These are phyloP conservation scores for Quercus berberidifolia DNA, from an alignment of 306 rosid species.

Conservation along the genomic window DNA sequence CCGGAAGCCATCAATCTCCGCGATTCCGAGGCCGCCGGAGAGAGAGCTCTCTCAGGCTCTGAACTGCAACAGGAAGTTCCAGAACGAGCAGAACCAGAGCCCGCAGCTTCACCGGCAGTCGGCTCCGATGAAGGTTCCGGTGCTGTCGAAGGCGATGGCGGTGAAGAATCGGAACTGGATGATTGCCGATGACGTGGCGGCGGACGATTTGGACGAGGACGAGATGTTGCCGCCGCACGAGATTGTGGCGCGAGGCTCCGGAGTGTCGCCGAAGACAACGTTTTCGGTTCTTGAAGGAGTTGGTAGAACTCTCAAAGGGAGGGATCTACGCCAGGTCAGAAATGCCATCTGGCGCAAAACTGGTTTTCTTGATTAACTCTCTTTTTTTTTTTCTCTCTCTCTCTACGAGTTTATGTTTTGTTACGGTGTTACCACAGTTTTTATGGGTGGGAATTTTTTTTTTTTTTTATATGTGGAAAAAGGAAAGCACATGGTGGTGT, in stretches of 20 bases:
- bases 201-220: slow-evolving; percentile 37
- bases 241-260: slow-evolving; percentile 62
- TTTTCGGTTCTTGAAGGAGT: slow-evolving; percentile 85
- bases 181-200: slow-evolving; percentile 24
- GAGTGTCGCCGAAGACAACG: slow-evolving; percentile 62
- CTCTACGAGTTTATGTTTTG: neutral
- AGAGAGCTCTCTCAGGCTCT: slow-evolving; percentile 43
- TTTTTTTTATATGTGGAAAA: no score
- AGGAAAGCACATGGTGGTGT: no score
- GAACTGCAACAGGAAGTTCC: slow-evolving; percentile 35
- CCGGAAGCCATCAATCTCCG: slow-evolving; percentile 34
- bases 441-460: no score
- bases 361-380: slow-evolving; percentile 68
- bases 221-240: slow-evolving; percentile 85
- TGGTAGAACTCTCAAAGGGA: slow-evolving; percentile 87
- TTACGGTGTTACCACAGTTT: neutral
- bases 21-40: slow-evolving; percentile 52
- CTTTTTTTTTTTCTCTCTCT: no score
- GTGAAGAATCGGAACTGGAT: slow-evolving; percentile 26
- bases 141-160: slow-evolving; percentile 29
- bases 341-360: slow-evolving; percentile 81
- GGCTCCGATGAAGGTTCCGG: slow-evolving; percentile 73
- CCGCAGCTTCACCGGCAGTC: slow-evolving; percentile 28
- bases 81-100: neutral
- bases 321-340: slow-evolving; percentile 87